phyloP scores from a whole-genome alignment of 1,284 basidiomycete species.

The Cryptococcus sp. region DNA sequence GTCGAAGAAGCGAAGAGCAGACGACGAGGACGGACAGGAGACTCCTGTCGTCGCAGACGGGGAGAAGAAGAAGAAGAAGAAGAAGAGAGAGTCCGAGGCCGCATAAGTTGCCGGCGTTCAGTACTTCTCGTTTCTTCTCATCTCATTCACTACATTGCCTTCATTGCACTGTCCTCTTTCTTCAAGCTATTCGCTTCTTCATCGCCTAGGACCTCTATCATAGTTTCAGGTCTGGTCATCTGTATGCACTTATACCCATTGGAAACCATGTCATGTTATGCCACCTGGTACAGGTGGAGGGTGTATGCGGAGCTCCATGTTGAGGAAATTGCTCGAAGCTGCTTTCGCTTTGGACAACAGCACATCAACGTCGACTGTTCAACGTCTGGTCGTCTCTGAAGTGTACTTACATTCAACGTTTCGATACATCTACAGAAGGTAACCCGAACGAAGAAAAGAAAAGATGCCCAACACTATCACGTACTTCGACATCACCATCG shows the following conservation, averaged over 20 bases:
- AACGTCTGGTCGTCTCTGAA: no score
- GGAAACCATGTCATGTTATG: neutral
- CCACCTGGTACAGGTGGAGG: neutral
- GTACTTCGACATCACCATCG: conserved; percentile 77
- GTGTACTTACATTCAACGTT: no score
- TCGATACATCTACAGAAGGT: no score
- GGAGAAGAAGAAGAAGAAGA: conserved; percentile 64
- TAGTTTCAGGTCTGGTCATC: neutral
- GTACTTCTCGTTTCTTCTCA: neutral
- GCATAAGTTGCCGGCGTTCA: neutral
- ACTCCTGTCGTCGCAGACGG: conserved; percentile 26
- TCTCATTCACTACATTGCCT: neutral
- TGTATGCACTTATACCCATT: conserved; percentile 21
- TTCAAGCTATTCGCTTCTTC: neutral
- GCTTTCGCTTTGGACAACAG: neutral
- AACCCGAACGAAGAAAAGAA: neutral
- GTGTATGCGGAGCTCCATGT: neutral
- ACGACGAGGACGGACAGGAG: conserved; percentile 44
- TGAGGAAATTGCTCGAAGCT: conserved; percentile 7
- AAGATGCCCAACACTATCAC: conserved; percentile 54
- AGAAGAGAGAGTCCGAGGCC: conserved; percentile 60
- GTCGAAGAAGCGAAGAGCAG: conserved; percentile 56
- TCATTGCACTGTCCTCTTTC: neutral
- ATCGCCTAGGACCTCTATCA: neutral
- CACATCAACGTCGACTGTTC: neutral